phyloP scores from a whole-genome alignment of 306 rosid genomes.

The Erythrophleum fordii region DNA sequence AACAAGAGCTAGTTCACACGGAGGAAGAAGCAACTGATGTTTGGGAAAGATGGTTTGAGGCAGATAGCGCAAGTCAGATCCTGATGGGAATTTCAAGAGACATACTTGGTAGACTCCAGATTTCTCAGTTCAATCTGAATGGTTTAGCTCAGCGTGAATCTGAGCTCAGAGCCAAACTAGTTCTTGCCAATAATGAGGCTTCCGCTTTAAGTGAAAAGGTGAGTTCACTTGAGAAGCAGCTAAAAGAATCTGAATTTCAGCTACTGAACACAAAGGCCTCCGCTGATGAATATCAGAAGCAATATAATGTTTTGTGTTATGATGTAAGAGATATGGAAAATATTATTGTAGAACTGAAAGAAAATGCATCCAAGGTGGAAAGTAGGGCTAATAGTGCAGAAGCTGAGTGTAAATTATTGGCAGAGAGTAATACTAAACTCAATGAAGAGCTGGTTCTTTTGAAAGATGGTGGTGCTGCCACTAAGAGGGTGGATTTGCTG shows the following conservation, averaged over 20 bases:
- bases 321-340: conserved; percentile 48
- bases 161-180: conserved; percentile 59
- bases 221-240: conserved; percentile 60
- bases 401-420: conserved; percentile 45
- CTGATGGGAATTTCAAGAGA: conserved; percentile 74
- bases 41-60: conserved; percentile 69
- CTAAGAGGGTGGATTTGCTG: conserved; percentile 54
- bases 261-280: conserved; percentile 51
- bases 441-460: not conserved
- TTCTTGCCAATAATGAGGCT: conserved; percentile 46
- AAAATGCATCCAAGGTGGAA: conserved; percentile 50
- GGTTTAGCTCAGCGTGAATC: conserved; percentile 62
- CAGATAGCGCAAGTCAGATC: conserved; percentile 61
- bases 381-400: conserved; percentile 55
- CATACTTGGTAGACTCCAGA: conserved; percentile 64
- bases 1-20: conserved; percentile 50
- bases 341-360: conserved; percentile 46
- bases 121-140: conserved; percentile 70
- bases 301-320: conserved; percentile 40
- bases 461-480: not conserved
- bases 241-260: conserved; percentile 57
- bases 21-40: conserved; percentile 68
- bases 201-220: conserved; percentile 50
- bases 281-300: conserved; percentile 50
- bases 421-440: conserved; percentile 35